These are phyloP conservation scores for Aspergillus sp. DNA, from an alignment of 2,329 filamentous ascomycete species.

Conservation along the genomic window DNA sequence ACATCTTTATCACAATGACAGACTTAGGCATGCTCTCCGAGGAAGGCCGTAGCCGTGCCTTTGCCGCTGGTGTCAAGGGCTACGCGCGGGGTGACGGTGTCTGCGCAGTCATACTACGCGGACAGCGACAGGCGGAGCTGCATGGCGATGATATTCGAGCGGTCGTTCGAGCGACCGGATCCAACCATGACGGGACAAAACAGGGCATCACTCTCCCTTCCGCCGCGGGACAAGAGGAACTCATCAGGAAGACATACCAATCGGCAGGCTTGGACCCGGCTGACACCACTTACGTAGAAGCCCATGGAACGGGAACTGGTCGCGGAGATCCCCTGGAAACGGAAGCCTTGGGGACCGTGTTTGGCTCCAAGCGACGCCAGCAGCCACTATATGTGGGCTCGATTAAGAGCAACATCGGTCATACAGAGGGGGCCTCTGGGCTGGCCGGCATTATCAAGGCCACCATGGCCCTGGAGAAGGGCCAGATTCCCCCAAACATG, in stretches of 20 bases:
- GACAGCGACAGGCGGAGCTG: slow-evolving; percentile 25
- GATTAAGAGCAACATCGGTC: slow-evolving; percentile 33
- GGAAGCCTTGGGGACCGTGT: slow-evolving; percentile 23
- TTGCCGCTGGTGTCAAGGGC: slow-evolving; percentile 29
- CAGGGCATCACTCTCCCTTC: slow-evolving; percentile 8
- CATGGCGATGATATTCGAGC: slow-evolving; percentile 32
- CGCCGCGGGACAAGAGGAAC: slow-evolving; percentile 1
- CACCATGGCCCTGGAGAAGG: slow-evolving; percentile 29
- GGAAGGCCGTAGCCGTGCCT: slow-evolving; percentile 27
- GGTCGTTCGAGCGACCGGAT: slow-evolving; percentile 27
- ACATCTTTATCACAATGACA: slow-evolving; percentile 26
- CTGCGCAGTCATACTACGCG: slow-evolving; percentile 31
- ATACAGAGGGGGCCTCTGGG: slow-evolving; percentile 29
- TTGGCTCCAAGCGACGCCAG: slow-evolving; percentile 12
- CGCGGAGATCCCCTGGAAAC: slow-evolving; percentile 32
- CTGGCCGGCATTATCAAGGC: slow-evolving; percentile 30
- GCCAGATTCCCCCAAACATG: slow-evolving; percentile 30
- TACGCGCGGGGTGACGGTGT: slow-evolving; percentile 36
- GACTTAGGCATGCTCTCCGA: slow-evolving; percentile 37
- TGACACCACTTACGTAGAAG: slow-evolving; percentile 39
- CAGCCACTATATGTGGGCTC: slow-evolving; percentile 25
- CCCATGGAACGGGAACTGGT: slow-evolving; percentile 43
- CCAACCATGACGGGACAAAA: slow-evolving; percentile 26
- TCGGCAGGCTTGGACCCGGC: slow-evolving; percentile 33
- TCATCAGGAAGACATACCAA: slow-evolving; percentile 6